These are phyloP conservation scores for Saturnispora kantuleensis DNA, from an alignment of 805 yeast species.

Conservation along the genomic window DNA sequence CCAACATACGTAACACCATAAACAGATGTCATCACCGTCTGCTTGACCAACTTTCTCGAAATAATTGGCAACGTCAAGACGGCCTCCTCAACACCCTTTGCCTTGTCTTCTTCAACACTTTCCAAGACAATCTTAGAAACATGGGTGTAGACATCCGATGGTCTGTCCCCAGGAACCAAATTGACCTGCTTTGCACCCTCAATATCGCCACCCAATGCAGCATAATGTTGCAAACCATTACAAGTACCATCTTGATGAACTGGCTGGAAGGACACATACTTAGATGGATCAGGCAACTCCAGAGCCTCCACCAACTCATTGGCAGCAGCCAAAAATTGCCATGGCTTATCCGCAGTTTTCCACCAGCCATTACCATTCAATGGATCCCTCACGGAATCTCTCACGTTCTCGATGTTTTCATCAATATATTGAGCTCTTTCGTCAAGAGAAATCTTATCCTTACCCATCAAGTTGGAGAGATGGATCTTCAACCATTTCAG, in stretches of 20 bases:
- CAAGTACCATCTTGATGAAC: slow-evolving; percentile 85
- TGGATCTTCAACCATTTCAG: slow-evolving; percentile 70
- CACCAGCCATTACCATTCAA: slow-evolving; percentile 51
- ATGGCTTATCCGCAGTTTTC: slow-evolving; percentile 69
- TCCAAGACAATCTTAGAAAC: slow-evolving; percentile 57
- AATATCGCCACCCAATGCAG: slow-evolving; percentile 76
- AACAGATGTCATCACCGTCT: slow-evolving; percentile 96
- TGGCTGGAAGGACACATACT: slow-evolving; percentile 61
- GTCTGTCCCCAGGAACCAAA: slow-evolving; percentile 57
- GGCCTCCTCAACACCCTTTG: slow-evolving; percentile 45
- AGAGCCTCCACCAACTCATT: slow-evolving; percentile 56
- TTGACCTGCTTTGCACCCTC: slow-evolving; percentile 80
- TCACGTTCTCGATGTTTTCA: slow-evolving; percentile 42
- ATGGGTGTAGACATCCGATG: slow-evolving; percentile 67
- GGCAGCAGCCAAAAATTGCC: slow-evolving; percentile 71
- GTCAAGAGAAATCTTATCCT: slow-evolving; percentile 59
- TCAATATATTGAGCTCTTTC: slow-evolving; percentile 56
- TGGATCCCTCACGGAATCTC: slow-evolving; percentile 57
- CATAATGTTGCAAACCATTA: slow-evolving; percentile 79
- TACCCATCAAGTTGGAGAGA: slow-evolving; percentile 62
- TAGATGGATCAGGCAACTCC: slow-evolving; percentile 52
- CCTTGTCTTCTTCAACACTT: slow-evolving; percentile 45
- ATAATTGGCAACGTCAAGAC: slow-evolving; percentile 48
- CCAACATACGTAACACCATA: slow-evolving; percentile 95
- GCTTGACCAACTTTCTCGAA: slow-evolving; percentile 84